These are phyloP conservation scores for Brettanomyces custersianus DNA, from an alignment of 805 yeast genomes.

Conservation along the genomic window DNA sequence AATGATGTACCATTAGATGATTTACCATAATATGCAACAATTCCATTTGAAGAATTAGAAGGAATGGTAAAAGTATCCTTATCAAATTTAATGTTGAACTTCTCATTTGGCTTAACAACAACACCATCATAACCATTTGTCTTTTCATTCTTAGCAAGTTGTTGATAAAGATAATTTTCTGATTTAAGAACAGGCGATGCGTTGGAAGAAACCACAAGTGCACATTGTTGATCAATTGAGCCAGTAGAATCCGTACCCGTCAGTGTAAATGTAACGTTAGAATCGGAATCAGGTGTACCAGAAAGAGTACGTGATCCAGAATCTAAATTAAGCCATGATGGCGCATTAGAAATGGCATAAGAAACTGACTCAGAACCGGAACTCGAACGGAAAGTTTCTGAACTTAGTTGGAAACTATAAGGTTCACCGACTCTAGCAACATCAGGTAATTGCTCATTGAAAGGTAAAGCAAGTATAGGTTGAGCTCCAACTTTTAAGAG, in stretches of 20 bases:
- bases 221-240: slow-evolving; percentile 38
- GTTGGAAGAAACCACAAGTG: slow-evolving; percentile 50
- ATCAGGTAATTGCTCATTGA: slow-evolving; percentile 75
- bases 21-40: slow-evolving; percentile 70
- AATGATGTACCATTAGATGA: slow-evolving; percentile 78
- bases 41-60: slow-evolving; percentile 34
- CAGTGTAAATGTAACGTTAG: slow-evolving; percentile 44
- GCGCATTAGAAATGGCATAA: slow-evolving; percentile 52
- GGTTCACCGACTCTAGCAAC: slow-evolving; percentile 64
- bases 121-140: slow-evolving; percentile 73
- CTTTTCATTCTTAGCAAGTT: slow-evolving; percentile 55
- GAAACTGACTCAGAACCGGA: slow-evolving; percentile 33
- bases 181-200: slow-evolving; percentile 44
- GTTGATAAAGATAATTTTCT: slow-evolving; percentile 32
- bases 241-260: slow-evolving; percentile 49
- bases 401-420: slow-evolving; percentile 60
- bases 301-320: slow-evolving; percentile 44
- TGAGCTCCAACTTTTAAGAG: too few relatives aligned
- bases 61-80: slow-evolving; percentile 44
- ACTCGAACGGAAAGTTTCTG: slow-evolving; percentile 53
- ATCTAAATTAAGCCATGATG: slow-evolving; percentile 77
- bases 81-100: slow-evolving; percentile 59
- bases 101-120: slow-evolving; percentile 61
- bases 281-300: slow-evolving; percentile 50
- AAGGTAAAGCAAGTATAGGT: slow-evolving; percentile 65